Conservation (phyloP, 2,329 filamentous ascomycete species). For the Fusarium incarnatum region DNA sequence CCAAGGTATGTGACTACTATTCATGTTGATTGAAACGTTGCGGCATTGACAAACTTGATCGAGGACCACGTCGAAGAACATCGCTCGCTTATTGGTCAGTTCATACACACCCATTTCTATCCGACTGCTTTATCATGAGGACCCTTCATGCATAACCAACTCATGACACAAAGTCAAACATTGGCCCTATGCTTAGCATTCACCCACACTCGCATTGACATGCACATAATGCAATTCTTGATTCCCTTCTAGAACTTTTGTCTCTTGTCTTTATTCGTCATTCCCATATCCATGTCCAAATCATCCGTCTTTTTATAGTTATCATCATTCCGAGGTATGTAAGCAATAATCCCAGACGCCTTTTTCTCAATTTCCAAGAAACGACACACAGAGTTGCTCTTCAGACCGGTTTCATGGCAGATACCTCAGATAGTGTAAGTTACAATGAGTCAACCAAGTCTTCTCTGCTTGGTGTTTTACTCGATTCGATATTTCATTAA, state of each 20-base stretch:
- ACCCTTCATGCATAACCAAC: conserved; percentile 39
- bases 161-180: conserved; percentile 7
- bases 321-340: conserved; percentile 35
- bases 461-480: conserved; percentile 22
- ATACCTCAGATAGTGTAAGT: conserved; percentile 39
- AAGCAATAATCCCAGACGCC: conserved; percentile 42
- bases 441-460: conserved; percentile 37
- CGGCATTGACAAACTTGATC: conserved; percentile 27
- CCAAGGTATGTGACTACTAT: background rate
- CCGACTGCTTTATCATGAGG: conserved; percentile 7
- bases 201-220: conserved; percentile 5
- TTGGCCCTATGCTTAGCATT: background rate
- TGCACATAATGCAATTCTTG: background rate
- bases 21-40: background rate
- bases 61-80: conserved; percentile 34
- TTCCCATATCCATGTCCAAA: conserved; percentile 8
- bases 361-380: conserved; percentile 42
- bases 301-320: conserved; percentile 37
- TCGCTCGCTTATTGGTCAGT: conserved; percentile 29
- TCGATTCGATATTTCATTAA: conserved; percentile 46
- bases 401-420: conserved; percentile 31
- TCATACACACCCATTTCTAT: conserved; percentile 6
- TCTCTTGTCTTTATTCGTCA: conserved; percentile 22
- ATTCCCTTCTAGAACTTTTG: conserved; percentile 21
- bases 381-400: conserved; percentile 66